Evolutionary conservation across 1,284 basidiomycete genomes (phyloP).

Genomic region (Acaromyces ingoldii): DNA sequence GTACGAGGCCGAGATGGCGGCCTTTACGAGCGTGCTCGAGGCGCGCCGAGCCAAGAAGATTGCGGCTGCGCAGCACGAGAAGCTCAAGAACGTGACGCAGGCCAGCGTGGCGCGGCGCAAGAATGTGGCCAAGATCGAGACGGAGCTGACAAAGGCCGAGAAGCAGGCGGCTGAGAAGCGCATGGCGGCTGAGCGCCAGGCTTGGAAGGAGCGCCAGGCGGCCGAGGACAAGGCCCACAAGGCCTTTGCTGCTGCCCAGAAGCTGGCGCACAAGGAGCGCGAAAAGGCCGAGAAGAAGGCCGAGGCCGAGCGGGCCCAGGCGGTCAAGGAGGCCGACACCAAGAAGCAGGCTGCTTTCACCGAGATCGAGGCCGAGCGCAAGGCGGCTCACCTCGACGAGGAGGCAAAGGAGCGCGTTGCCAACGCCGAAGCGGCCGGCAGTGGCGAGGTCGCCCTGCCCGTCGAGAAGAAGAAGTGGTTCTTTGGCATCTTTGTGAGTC

Average conservation of each 20-base stretch:
- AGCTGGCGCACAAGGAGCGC: not conserved
- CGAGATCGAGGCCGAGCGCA: not conserved
- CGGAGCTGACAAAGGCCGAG: not conserved
- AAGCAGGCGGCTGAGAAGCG: not conserved
- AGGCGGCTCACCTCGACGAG: not conserved
- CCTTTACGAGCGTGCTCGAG: not conserved
- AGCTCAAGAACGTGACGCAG: not conserved
- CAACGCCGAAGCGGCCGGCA: not conserved
- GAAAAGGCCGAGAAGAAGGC: not conserved
- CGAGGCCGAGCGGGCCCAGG: not conserved
- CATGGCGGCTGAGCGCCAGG: not conserved
- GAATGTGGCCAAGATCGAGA: conserved; percentile 1
- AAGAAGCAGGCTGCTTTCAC: not conserved
- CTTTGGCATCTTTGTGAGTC: conserved; percentile 1
- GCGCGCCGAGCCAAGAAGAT: not conserved
- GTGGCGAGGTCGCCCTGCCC: not conserved
- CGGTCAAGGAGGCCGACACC: not conserved
- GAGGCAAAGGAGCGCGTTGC: not conserved
- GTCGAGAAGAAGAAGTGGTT: not conserved
- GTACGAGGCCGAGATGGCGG: not conserved
- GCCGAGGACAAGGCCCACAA: conserved; percentile 1
- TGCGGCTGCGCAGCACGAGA: not conserved
- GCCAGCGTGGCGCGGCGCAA: not conserved
- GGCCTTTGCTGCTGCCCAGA: not conserved
- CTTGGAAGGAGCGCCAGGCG: not conserved